Conservation (phyloP, 2,329 filamentous ascomycete species). For the Pseudogymnoascus sp. region DNA sequence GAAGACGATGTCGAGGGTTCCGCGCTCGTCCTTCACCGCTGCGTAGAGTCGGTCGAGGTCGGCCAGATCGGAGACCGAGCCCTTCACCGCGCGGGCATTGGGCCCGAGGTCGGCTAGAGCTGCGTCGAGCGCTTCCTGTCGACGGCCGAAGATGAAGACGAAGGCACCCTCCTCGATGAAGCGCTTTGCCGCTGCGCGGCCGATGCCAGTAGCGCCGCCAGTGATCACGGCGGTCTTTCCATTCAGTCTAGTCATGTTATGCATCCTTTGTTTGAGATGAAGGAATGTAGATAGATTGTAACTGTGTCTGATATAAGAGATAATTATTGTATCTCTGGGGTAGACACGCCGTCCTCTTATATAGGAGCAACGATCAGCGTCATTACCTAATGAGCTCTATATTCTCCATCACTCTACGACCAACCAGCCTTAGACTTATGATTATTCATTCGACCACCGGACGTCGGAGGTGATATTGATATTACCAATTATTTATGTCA, state of each 20-base stretch:
- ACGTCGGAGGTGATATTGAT: no score
- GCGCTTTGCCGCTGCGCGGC: slow-evolving; percentile 15
- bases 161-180: slow-evolving; percentile 18
- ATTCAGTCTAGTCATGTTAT: slow-evolving; percentile 11
- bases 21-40: slow-evolving; percentile 20
- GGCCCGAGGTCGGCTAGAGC: slow-evolving; percentile 16
- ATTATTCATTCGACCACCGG: no score
- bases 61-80: slow-evolving; percentile 18
- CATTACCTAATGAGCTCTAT: slow-evolving; percentile 1
- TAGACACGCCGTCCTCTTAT: slow-evolving; percentile 11
- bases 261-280: slow-evolving; percentile 12
- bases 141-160: slow-evolving; percentile 18
- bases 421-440: no score
- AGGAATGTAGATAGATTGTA: slow-evolving; percentile 6
- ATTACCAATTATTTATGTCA: no score
- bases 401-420: background rate
- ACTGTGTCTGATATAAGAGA: slow-evolving; percentile 11
- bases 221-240: slow-evolving; percentile 19
- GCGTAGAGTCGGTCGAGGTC: slow-evolving; percentile 21
- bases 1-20: slow-evolving; percentile 21
- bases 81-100: slow-evolving; percentile 18
- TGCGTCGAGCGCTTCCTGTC: slow-evolving; percentile 17
- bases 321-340: slow-evolving; percentile 8
- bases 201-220: slow-evolving; percentile 19
- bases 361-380: slow-evolving; percentile 7